Conservation (phyloP, 2,329 filamentous ascomycete species). For the Byssochlamys sp. region DNA sequence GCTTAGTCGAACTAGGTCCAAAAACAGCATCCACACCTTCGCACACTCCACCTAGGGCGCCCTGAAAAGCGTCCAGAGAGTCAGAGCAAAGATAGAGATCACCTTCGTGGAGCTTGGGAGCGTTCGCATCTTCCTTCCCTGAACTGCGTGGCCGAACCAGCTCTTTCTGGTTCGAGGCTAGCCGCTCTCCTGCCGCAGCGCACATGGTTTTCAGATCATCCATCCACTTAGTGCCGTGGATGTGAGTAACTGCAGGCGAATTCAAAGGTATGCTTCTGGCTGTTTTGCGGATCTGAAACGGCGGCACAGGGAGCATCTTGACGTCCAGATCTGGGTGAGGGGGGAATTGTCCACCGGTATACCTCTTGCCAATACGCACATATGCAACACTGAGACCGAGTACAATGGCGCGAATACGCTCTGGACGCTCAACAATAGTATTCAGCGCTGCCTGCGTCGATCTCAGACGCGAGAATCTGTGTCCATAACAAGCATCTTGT, state of each 20-base stretch:
- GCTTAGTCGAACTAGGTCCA: slow-evolving; percentile 50
- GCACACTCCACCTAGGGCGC: slow-evolving; percentile 82
- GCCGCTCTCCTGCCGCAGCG: slow-evolving; percentile 63
- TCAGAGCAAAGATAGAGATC: slow-evolving; percentile 85
- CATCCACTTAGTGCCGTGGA: slow-evolving; percentile 91
- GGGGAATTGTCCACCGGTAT: slow-evolving; percentile 60
- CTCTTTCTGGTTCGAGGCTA: slow-evolving; percentile 70
- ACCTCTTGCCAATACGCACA: slow-evolving; percentile 73
- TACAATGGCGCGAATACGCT: slow-evolving; percentile 74
- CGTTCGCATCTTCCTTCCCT: slow-evolving; percentile 31
- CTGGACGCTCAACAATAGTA: slow-evolving; percentile 85
- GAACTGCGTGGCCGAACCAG: slow-evolving; percentile 51
- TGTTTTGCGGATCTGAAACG: slow-evolving; percentile 80
- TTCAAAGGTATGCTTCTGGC: slow-evolving; percentile 59
- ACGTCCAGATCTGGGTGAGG: slow-evolving; percentile 55
- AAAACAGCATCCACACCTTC: slow-evolving; percentile 87
- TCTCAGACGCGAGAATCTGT: slow-evolving; percentile 76
- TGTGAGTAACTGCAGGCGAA: slow-evolving; percentile 72
- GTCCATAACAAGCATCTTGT: slow-evolving; percentile 89
- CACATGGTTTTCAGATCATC: slow-evolving; percentile 80
- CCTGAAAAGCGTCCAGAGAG: slow-evolving; percentile 78
- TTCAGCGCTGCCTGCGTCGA: slow-evolving; percentile 61
- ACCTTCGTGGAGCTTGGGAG: slow-evolving; percentile 64
- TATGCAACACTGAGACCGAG: slow-evolving; percentile 80
- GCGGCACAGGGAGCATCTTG: slow-evolving; percentile 49